Base-by-base conservation (phyloP, 2,329 filamentous ascomycete species). In the Fusarium solani-melongenae region DNA sequence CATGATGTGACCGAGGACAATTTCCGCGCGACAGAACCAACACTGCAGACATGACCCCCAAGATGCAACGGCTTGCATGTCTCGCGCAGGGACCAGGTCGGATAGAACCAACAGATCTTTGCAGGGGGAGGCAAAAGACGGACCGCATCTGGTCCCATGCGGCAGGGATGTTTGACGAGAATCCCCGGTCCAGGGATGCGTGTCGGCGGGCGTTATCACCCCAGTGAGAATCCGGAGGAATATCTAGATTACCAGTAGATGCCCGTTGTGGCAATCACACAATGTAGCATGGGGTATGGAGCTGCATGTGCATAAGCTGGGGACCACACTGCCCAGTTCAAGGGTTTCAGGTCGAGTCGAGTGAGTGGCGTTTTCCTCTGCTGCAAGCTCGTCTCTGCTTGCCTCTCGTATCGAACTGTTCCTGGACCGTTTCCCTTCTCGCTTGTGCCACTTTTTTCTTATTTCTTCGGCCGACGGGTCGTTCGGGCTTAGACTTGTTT, bases 171-270 rank as follows among this genome's bases (percentile, higher is more conserved):
- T 8, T 44, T 44, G 39, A 44, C 39, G 39, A 44, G 39, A 44
- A 20, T 14, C 20, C 27, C 39, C 22, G 34, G 34, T 27, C 22
- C 44, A 29, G 46, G 46, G 24, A 36, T 17, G 46, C 3, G n/a
- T 51, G 11, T 22, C 46, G 10, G 11, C 29, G n/a, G 20, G 11
- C 39, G 41, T 62, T 38, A 36, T 51, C 53, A 24, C 53, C 51
- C 62, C 61, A 34, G 34, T 64, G 33, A 31, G 34, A 65, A 33
- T 61, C 57, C 33, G 41, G 59, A 58, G 49, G 22, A 20, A 44
- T 39, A 68, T 65, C 61, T 64, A 64, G 66, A 62, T 62, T n/a
- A 17, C 36, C 27, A 31, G 36, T 39, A 56, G 65, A 64, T 41
- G 41, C 53, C 61, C 58, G 24, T 39, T 56, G 20, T 29, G 33